phyloP scores from a whole-genome alignment of 2,329 filamentous ascomycete genomes.

The Hawksworthiomyces lignivorus region DNA sequence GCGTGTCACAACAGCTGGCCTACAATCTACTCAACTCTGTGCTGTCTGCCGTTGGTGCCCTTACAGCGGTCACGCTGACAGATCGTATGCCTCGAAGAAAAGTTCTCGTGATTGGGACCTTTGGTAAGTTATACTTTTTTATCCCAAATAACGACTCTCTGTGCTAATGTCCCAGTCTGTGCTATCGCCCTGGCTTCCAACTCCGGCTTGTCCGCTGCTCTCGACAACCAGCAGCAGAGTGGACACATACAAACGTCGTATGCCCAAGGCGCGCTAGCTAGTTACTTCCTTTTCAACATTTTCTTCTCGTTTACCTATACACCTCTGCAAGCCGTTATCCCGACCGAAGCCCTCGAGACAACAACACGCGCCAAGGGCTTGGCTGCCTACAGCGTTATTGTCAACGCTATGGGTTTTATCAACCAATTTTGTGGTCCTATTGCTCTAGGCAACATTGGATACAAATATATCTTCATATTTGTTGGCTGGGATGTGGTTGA shows the following conservation, averaged over 20 bases:
- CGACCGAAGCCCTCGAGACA: constrained; percentile 39
- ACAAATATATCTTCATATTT: constrained; percentile 39
- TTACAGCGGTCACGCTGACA: constrained; percentile 33
- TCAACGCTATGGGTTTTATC: constrained; percentile 39
- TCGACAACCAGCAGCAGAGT: constrained; percentile 22
- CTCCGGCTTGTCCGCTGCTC: constrained; percentile 33
- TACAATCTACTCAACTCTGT: constrained; percentile 41
- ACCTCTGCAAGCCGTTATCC: constrained; percentile 39
- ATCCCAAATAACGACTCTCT: background rate
- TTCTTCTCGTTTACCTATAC: constrained; percentile 44
- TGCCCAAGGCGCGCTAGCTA: constrained; percentile 35
- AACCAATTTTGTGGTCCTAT: constrained; percentile 41
- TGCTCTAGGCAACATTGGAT: constrained; percentile 34
- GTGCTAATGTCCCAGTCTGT: constrained; percentile 20
- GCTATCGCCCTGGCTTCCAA: constrained; percentile 35
- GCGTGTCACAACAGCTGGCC: constrained; percentile 31
- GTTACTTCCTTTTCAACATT: constrained; percentile 42
- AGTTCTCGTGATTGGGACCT: constrained; percentile 36
- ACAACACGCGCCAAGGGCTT: constrained; percentile 47
- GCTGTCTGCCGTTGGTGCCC: constrained; percentile 36
- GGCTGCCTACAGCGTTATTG: constrained; percentile 33
- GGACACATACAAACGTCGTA: constrained; percentile 27
- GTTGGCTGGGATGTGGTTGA: constrained; percentile 41
- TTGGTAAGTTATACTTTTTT: constrained; percentile 17
- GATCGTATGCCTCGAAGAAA: constrained; percentile 40